Evolutionary conservation across 331 rosid genomes (phyloP), one percentile per base, ranked within the genome.

Genomic region (Rhamnella rubrinervis): DNA sequence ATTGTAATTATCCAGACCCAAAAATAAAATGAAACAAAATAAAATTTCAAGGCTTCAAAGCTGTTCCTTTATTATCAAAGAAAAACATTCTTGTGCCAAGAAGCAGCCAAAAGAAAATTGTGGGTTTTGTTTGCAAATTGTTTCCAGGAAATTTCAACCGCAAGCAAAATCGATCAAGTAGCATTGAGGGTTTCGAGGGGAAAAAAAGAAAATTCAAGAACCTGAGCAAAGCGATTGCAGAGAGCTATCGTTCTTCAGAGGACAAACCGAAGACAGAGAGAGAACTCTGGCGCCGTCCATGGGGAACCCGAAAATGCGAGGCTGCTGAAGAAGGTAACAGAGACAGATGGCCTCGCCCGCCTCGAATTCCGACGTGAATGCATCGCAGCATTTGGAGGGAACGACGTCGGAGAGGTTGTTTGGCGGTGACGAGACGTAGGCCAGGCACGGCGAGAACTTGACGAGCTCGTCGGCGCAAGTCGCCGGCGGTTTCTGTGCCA

Each of bases 221-320:
- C 96, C 86, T 61, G 88, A 66, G 85, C 96, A 88, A 14, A 83
- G 58, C 9, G 78, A 64, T 11, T 82, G 41, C 28, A 82, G 65
- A 55, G 85, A 78, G 39, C 26, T 39, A 25, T 7, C 41, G 37
- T 65, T 16, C 51, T 21, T 49, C 38, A 16, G 67, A 60, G 68
- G 64, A 57, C 95, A 93, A 35, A 71, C n/a, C 14, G 84, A 74
- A 47, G 90, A 67, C 38, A 91, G 92, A 3, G 88, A 89, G 72
- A 84, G 77, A 11, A 93, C 63, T 53, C 83, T 81, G 5, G 82
- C 71, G 14, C 55, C 53, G 72, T 86, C 82, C 60, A 91, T 70
- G 50, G 95, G 97, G 61, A 90, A 93, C 1, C 96, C 96, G 0
- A 90, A 85, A 26, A 87, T 78, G 19, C 55, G 69, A 62, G 93